Evolutionary conservation across 495 filamentous ascomycete genomes (phyloP).

Genomic region (Penicillium samsonianum): DNA sequence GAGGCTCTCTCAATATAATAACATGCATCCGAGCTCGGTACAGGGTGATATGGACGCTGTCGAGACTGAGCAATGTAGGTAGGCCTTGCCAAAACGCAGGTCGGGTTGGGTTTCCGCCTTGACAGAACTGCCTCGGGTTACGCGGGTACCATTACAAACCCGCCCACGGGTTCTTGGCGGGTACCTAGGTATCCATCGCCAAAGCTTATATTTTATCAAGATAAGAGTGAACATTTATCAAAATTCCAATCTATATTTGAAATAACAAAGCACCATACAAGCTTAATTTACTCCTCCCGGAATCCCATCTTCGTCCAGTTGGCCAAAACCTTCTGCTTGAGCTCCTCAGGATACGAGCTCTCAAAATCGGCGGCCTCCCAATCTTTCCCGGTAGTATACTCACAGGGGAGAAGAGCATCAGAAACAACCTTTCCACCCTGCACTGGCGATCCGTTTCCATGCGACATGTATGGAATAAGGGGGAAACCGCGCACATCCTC

Average conservation of each 20-base stretch:
- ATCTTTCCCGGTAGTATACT: slow-evolving; percentile 36
- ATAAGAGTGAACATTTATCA: no score
- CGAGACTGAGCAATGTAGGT: no score
- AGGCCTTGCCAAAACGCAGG: no score
- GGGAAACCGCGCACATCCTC: slow-evolving; percentile 43
- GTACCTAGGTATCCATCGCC: no score
- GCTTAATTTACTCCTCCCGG: slow-evolving; percentile 18
- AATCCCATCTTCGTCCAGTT: slow-evolving; percentile 42
- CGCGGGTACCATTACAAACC: no score
- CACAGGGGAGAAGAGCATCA: slow-evolving; percentile 38
- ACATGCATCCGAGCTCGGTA: no score
- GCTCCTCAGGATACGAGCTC: slow-evolving; percentile 35
- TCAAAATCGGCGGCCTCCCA: slow-evolving; percentile 40
- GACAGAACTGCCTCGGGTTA: no score
- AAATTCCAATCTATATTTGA: background rate
- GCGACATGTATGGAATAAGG: slow-evolving; percentile 42
- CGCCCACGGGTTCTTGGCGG: no score
- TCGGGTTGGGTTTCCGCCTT: no score
- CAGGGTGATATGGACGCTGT: no score
- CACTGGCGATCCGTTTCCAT: slow-evolving; percentile 29
- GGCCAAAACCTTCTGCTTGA: slow-evolving; percentile 35
- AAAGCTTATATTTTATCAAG: no score
- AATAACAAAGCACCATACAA: background rate
- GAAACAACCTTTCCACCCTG: slow-evolving; percentile 44
- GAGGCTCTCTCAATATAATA: no score